Evolutionary conservation across 768 basidiomycete species (phyloP).

Genomic region (Daedaleopsis nitida): DNA sequence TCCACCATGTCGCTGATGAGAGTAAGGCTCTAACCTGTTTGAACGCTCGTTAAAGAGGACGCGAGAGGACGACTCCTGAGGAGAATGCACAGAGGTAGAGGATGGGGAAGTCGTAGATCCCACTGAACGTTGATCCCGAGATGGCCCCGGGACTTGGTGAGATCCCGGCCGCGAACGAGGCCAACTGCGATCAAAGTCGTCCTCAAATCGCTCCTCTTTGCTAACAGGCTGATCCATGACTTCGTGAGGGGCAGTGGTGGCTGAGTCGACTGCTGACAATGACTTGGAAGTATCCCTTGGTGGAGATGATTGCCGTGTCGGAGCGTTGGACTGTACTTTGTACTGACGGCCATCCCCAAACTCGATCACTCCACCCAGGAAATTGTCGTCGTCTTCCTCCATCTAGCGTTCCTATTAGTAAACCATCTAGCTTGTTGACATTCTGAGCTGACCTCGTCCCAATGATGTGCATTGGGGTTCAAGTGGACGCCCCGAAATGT

Average conservation of each 20-base stretch:
- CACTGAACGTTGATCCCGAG: conserved; percentile 43
- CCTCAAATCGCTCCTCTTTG: conserved; percentile 87
- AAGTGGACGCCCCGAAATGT: conserved; percentile 93
- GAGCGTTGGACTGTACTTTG: conserved; percentile 63
- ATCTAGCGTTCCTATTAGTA: conserved; percentile 32
- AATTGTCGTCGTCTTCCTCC: conserved; percentile 93
- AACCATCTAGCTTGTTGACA: not conserved
- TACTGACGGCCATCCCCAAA: conserved; percentile 96
- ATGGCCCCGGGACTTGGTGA: conserved; percentile 43
- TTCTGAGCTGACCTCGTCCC: conserved; percentile 79
- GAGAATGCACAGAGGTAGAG: conserved; percentile 45
- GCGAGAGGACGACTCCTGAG: conserved; percentile 56
- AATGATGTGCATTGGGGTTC: conserved; percentile 92
- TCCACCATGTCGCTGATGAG: conserved; percentile 45
- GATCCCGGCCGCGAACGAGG: conserved; percentile 59
- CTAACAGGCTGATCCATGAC: conserved; percentile 51
- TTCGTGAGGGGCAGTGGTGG: conserved; percentile 4
- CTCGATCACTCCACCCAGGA: conserved; percentile 86
- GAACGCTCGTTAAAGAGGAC: conserved; percentile 96
- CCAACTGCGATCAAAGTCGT: conserved; percentile 97
- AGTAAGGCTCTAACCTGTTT: conserved; percentile 86
- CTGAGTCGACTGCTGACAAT: not conserved
- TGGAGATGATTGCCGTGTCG: conserved; percentile 33
- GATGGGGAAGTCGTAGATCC: conserved; percentile 36
- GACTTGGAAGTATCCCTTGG: conserved; percentile 18